phyloP scores from a whole-genome alignment of 1,139 yeast genomes.

The Casaregolazyma suthepensis region DNA sequence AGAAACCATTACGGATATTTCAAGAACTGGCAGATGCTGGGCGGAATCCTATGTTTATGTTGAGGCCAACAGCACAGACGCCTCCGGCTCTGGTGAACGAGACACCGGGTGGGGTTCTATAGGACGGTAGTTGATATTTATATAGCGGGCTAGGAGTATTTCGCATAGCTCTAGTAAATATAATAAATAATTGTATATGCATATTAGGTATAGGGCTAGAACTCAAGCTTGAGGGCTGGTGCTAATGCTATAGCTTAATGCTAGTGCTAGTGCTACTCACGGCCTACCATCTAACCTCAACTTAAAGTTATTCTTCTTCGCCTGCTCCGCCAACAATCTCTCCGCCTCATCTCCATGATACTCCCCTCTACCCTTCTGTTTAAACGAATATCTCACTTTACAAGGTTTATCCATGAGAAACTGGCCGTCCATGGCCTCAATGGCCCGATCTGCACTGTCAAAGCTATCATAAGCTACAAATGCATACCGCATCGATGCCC shows the following conservation, averaged over 20 bases:
- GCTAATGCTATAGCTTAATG: no score
- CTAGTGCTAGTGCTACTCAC: no score
- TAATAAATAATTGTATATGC: background rate
- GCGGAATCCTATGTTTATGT: slow-evolving; percentile 87
- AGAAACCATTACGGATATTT: slow-evolving; percentile 83
- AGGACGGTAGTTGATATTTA: no score
- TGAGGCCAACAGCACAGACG: slow-evolving; percentile 64
- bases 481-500: slow-evolving; percentile 58
- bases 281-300: slow-evolving; percentile 11
- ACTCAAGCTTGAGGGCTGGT: no score
- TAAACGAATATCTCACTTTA: slow-evolving; percentile 63
- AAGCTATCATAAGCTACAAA: slow-evolving; percentile 58
- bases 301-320: slow-evolving; percentile 36
- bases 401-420: slow-evolving; percentile 63
- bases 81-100: slow-evolving; percentile 26
- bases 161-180: no score
- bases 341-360: slow-evolving; percentile 81
- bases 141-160: no score
- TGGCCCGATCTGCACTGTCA: slow-evolving; percentile 65
- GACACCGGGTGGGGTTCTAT: slow-evolving; percentile 34
- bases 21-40: slow-evolving; percentile 85
- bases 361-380: slow-evolving; percentile 50
- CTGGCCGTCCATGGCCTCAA: slow-evolving; percentile 62
- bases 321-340: slow-evolving; percentile 65
- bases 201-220: no score